phyloP scores from a whole-genome alignment of 2,329 filamentous ascomycete species.

The Lasiodiplodia hormozganensis region DNA sequence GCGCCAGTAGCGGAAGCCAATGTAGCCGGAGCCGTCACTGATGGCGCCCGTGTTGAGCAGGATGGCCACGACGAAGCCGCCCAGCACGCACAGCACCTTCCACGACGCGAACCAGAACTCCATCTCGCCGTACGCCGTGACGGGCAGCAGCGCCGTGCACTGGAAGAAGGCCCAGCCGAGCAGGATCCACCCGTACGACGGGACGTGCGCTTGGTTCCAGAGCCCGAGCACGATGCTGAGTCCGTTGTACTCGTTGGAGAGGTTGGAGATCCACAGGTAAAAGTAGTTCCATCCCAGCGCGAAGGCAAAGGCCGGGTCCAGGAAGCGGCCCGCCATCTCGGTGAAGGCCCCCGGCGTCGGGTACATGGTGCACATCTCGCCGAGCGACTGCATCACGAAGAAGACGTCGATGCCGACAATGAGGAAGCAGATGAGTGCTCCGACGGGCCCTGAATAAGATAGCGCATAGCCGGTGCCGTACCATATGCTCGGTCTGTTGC shows the following conservation, averaged over 20 bases:
- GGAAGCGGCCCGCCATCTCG: slow-evolving; percentile 61
- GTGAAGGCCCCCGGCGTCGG: slow-evolving; percentile 75
- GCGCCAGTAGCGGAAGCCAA: slow-evolving; percentile 48
- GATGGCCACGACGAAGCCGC: slow-evolving; percentile 49
- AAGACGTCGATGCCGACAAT: slow-evolving; percentile 31
- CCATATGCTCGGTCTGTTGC: slow-evolving; percentile 28
- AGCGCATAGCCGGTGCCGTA: slow-evolving; percentile 11
- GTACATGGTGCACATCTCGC: slow-evolving; percentile 76
- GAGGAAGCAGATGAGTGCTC: slow-evolving; percentile 11
- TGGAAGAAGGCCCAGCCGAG: slow-evolving; percentile 55
- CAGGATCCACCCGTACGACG: slow-evolving; percentile 65
- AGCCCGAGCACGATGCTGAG: slow-evolving; percentile 59
- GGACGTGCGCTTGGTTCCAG: slow-evolving; percentile 58
- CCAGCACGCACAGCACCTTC: slow-evolving; percentile 44
- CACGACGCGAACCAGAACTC: slow-evolving; percentile 53
- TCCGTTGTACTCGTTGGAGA: slow-evolving; percentile 49
- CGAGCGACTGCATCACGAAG: slow-evolving; percentile 66
- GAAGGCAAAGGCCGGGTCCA: slow-evolving; percentile 77
- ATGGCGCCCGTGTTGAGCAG: slow-evolving; percentile 34
- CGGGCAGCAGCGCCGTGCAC: slow-evolving; percentile 31
- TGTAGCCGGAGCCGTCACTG: slow-evolving; percentile 40
- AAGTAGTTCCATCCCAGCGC: slow-evolving; percentile 73
- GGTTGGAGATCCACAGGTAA: slow-evolving; percentile 69
- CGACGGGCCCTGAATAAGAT: not conserved
- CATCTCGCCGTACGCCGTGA: slow-evolving; percentile 45